Conservation (phyloP, 495 filamentous ascomycete species). For the Lophiotrema nucula region DNA sequence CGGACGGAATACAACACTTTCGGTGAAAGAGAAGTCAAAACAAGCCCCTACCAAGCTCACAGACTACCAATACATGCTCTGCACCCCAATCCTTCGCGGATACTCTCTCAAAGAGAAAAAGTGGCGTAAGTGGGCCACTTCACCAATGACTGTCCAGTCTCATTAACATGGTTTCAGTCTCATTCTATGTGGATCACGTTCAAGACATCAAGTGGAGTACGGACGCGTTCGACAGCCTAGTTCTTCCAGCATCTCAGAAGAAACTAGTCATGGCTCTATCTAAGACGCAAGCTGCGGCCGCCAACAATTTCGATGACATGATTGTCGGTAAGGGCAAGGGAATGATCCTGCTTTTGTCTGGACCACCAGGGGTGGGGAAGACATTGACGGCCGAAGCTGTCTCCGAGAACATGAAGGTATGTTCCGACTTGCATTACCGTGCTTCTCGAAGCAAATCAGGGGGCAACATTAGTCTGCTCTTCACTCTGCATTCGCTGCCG, state of each 20-base stretch:
- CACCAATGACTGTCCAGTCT: too few relatives aligned
- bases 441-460: too few relatives aligned
- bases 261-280: conserved; percentile 51
- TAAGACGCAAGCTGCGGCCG: conserved; percentile 45
- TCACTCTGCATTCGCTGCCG: too few relatives aligned
- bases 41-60: conserved; percentile 26
- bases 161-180: conserved; percentile 4
- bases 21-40: too few relatives aligned
- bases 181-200: conserved; percentile 42
- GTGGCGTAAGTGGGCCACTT: conserved; percentile 34
- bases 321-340: conserved; percentile 49
- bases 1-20: too few relatives aligned
- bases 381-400: conserved; percentile 39
- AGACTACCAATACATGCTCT: conserved; percentile 39
- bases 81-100: conserved; percentile 39
- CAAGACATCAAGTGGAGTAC: conserved; percentile 41
- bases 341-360: conserved; percentile 39
- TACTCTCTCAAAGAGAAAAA: conserved; percentile 47
- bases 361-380: conserved; percentile 40
- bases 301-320: conserved; percentile 48
- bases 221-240: conserved; percentile 46
- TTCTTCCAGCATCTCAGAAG: conserved; percentile 45
- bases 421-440: too few relatives aligned
- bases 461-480: too few relatives aligned
- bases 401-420: conserved; percentile 38